phyloP scores from a whole-genome alignment of 805 yeast species.

The Yamadazyma ubonensis region DNA sequence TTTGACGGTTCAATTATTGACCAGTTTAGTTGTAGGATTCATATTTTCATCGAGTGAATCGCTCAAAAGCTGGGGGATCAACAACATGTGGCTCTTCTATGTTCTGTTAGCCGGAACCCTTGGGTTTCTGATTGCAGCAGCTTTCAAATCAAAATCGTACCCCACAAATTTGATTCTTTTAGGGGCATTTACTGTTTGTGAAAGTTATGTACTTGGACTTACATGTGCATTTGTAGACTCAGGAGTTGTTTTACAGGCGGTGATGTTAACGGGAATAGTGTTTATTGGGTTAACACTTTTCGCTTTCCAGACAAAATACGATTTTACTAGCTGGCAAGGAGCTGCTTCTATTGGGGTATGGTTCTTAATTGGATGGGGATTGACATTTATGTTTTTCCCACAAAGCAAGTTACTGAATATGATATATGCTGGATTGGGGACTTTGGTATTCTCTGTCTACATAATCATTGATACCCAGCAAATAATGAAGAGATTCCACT shows the following conservation, averaged over 20 bases:
- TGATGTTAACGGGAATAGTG: constrained; percentile 63
- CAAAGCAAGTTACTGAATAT: constrained; percentile 57
- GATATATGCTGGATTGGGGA: constrained; percentile 71
- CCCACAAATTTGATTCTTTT: constrained; percentile 65
- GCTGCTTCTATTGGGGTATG: constrained; percentile 55
- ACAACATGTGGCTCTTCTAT: constrained; percentile 57
- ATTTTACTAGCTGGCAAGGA: constrained; percentile 68
- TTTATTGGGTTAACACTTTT: constrained; percentile 75
- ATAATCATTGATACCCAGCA: constrained; percentile 79
- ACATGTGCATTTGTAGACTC: constrained; percentile 63
- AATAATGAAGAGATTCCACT: constrained; percentile 68
- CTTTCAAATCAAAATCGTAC: constrained; percentile 61
- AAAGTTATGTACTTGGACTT: constrained; percentile 70
- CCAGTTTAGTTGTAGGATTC: constrained; percentile 59
- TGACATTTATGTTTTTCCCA: constrained; percentile 68
- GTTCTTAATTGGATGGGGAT: constrained; percentile 68
- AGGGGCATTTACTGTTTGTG: constrained; percentile 68
- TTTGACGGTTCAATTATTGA: constrained; percentile 59
- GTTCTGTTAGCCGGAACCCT: constrained; percentile 59
- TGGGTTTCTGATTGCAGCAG: constrained; percentile 63
- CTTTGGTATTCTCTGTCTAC: constrained; percentile 68
- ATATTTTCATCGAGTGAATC: constrained; percentile 45
- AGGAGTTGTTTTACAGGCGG: constrained; percentile 65
- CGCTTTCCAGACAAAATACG: constrained; percentile 77
- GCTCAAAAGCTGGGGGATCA: constrained; percentile 53